A percentile compares a stretch with the other conserved stretches of the same genome.
phyloP scores from a whole-genome alignment of 192 early-diverging fungal genomes.

The Cetraspora pellucida region DNA sequence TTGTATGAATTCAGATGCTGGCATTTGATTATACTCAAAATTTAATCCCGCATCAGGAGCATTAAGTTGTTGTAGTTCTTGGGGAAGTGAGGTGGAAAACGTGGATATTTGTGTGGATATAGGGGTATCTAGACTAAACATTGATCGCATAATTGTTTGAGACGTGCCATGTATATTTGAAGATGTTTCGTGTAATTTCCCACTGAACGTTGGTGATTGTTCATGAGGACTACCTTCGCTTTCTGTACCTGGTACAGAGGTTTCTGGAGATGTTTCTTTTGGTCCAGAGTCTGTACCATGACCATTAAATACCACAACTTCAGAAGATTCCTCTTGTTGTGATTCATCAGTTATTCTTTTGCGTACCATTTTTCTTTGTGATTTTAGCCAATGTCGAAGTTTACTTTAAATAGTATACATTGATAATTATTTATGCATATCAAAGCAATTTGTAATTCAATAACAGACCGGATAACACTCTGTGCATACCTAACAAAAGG shows the following conservation, averaged over 20 bases:
- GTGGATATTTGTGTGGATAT: not conserved
- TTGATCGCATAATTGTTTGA: not conserved
- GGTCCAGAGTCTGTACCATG: not conserved
- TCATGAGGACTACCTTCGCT: slow-evolving; percentile 9
- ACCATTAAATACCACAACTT: not conserved
- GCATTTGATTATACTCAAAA: not conserved
- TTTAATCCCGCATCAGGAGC: not conserved
- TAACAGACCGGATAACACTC: not conserved
- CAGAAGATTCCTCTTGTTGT: not conserved
- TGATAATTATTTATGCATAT: not conserved
- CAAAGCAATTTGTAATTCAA: not conserved
- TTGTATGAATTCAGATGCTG: not conserved
- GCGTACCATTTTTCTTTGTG: slow-evolving; percentile 13
- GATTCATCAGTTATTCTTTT: not conserved
- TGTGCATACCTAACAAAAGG: slow-evolving; percentile 64
- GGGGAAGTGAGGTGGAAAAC: not conserved
- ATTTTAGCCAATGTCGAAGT: slow-evolving; percentile 28
- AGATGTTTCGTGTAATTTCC: not conserved
- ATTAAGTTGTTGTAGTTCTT: not conserved
- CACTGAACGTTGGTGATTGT: not conserved
- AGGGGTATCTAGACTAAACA: not conserved
- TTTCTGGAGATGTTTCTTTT: not conserved
- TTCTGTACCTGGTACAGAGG: slow-evolving; percentile 2
- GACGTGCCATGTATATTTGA: not conserved
- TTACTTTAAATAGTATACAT: slow-evolving; percentile 7